Evolutionary conservation across 805 yeast genomes (phyloP).

Genomic region (Danielozyma ontarioensis): DNA sequence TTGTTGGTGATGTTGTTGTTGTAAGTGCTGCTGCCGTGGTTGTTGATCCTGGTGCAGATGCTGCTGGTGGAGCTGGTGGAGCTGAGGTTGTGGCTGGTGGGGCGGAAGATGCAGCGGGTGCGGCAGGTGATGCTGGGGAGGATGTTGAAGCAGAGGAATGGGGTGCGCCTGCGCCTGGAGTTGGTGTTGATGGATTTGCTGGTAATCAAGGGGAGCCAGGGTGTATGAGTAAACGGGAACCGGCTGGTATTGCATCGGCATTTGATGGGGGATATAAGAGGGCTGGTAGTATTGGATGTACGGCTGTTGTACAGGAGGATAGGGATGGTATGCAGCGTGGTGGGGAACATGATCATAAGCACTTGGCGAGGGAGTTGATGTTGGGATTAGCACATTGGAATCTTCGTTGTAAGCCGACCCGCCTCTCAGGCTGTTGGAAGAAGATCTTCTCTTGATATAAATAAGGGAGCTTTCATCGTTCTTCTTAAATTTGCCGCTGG

Average conservation of each 20-base stretch:
- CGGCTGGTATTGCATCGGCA: not conserved
- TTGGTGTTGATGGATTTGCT: slow-evolving; percentile 1
- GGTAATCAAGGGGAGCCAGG: slow-evolving; percentile 1
- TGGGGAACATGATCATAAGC: slow-evolving; percentile 6
- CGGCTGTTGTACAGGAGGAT: slow-evolving; percentile 2
- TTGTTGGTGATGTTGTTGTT: slow-evolving; percentile 1
- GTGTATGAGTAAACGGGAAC: slow-evolving; percentile 1
- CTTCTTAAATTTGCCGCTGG: slow-evolving; percentile 44
- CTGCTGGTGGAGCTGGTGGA: not conserved
- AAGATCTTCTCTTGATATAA: slow-evolving; percentile 45
- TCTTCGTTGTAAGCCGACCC: slow-evolving; percentile 4
- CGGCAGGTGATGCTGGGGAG: slow-evolving; percentile 2
- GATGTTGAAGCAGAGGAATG: slow-evolving; percentile 1
- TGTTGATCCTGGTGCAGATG: too few species aligned
- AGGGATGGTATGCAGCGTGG: slow-evolving; percentile 5
- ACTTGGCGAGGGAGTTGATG: slow-evolving; percentile 7
- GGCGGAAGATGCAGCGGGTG: slow-evolving; percentile 1
- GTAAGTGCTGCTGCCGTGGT: not conserved
- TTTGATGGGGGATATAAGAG: not conserved
- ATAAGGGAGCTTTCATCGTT: slow-evolving; percentile 42
- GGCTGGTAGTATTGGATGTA: slow-evolving; percentile 4
- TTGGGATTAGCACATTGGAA: slow-evolving; percentile 3
- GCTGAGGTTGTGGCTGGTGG: not conserved
- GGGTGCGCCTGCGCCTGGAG: slow-evolving; percentile 2
- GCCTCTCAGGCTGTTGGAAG: slow-evolving; percentile 24